Base-by-base conservation (phyloP, 169 alveolate genomes). In the Plasmodium ovale region DNA sequence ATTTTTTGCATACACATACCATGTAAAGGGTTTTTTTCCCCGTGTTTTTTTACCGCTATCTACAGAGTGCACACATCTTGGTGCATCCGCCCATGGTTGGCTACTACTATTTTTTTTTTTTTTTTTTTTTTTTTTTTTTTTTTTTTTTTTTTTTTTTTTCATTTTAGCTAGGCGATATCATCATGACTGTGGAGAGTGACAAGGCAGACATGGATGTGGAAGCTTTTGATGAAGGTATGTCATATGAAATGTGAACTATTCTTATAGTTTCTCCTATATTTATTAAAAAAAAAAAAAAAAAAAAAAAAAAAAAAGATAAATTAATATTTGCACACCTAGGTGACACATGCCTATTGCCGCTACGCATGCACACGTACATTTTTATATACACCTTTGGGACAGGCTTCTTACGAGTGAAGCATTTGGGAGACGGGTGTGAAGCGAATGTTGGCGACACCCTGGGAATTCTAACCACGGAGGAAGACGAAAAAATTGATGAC, bases 141-240 rank as follows among this genome's bases (percentile, higher is more conserved):
- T 54, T 67, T 25, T 54, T 54, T 31, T 33, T 44, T 35, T 53
- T 49, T 47, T 25, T 31, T 62, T 77, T 53, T n/a, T 33, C n/a
- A 39, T 42, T 14, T 67, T 62, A 85, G 91, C 49, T 84, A 12
- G 95, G 95, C 1, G 94, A 92, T 54, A 88, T 72, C 35, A 70
- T 87, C n/a, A 72, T 92, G 92, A 89, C 92, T 2, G 94, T 90
- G 0, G 94, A 90, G 68, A 87, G 93, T 58, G 95, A 92, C 69
- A 90, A 89, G 33, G 94, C 95, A 27, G 95, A 92, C 56, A 92
- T 92, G 94, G 94, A 92, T 21, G 94, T 89, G 12, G 94, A 92
- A 27, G 85, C 90, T 33, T 89, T 92, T 60, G 94, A 92, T 54
- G 91, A 84, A 31, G 94, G 94, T 79, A 65, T 1, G 58, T 29